phyloP scores from a whole-genome alignment of 2,329 filamentous ascomycete genomes.

The Cercospora zeae-maydis region DNA sequence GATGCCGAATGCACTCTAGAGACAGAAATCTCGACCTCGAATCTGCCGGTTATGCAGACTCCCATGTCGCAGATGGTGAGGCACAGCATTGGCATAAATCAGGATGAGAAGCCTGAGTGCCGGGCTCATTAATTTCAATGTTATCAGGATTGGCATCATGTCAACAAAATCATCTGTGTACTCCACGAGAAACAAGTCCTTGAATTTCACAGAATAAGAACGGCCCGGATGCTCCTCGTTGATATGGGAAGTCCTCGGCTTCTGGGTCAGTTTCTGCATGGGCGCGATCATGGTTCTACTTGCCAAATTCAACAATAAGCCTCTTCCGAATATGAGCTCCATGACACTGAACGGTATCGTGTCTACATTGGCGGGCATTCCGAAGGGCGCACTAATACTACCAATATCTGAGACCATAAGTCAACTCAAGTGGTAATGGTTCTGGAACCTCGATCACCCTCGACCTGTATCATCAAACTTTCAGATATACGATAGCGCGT shows the following conservation, averaged over 20 bases:
- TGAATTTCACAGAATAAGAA: neutral
- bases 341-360: conserved; percentile 24
- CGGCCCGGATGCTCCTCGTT: conserved; percentile 8
- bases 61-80: neutral
- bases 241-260: conserved; percentile 23
- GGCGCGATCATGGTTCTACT: conserved; percentile 16
- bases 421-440: conserved; percentile 26
- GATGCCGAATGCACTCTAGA: neutral
- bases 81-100: neutral
- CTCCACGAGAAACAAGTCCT: neutral
- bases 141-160: neutral
- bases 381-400: conserved; percentile 18
- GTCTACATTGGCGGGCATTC: conserved; percentile 12
- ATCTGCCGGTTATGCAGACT: neutral
- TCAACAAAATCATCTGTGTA: neutral
- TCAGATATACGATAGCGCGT: conserved; percentile 19
- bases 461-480: conserved; percentile 20
- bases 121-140: neutral
- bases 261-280: conserved; percentile 16
- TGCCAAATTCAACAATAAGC: conserved; percentile 14
- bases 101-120: neutral
- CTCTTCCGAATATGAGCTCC: conserved; percentile 12
- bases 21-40: neutral
- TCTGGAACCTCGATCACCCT: conserved; percentile 4
- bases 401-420: conserved; percentile 20